Conservation (phyloP, 129 eudicot genomes). For the Deinandra increscens region DNA sequence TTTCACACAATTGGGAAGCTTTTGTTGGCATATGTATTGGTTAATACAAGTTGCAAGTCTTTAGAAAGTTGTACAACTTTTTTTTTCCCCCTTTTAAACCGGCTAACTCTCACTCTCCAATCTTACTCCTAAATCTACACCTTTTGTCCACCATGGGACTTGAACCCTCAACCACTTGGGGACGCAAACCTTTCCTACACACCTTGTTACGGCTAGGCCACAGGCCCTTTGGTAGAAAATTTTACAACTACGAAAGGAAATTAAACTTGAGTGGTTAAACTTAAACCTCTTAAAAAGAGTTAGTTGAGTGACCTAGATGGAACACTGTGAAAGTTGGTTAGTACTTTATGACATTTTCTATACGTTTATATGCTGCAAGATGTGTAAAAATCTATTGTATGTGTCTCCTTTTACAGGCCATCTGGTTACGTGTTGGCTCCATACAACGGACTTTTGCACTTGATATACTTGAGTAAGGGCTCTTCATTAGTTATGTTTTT, state of each 20-base stretch:
- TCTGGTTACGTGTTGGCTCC: slow-evolving; percentile 74
- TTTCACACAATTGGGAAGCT: background rate
- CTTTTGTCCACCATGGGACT: no score
- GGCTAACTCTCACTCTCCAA: no score
- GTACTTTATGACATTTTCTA: background rate
- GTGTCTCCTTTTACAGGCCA: slow-evolving; percentile 54
- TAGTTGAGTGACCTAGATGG: background rate
- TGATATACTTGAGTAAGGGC: slow-evolving; percentile 90
- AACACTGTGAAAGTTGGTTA: background rate
- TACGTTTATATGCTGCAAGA: slow-evolving; percentile 8
- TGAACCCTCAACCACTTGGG: no score
- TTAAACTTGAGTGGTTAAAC: slow-evolving; percentile 4
- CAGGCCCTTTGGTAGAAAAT: no score
- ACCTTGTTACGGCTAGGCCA: no score
- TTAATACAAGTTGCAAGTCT: background rate
- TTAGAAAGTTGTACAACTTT: background rate
- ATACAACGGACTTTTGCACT: slow-evolving; percentile 94
- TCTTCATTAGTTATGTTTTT: slow-evolving; percentile 21
- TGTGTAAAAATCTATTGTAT: slow-evolving; percentile 11
- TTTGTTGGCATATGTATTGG: background rate
- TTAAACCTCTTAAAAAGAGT: background rate
- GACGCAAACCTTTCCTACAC: no score
- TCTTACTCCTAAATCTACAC: no score
- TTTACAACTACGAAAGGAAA: background rate
- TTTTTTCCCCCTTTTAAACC: no score